Evolutionary conservation across 495 filamentous ascomycete genomes (phyloP), one percentile per base, ranked within the genome.

Genomic region (Lichina pygmaea): DNA sequence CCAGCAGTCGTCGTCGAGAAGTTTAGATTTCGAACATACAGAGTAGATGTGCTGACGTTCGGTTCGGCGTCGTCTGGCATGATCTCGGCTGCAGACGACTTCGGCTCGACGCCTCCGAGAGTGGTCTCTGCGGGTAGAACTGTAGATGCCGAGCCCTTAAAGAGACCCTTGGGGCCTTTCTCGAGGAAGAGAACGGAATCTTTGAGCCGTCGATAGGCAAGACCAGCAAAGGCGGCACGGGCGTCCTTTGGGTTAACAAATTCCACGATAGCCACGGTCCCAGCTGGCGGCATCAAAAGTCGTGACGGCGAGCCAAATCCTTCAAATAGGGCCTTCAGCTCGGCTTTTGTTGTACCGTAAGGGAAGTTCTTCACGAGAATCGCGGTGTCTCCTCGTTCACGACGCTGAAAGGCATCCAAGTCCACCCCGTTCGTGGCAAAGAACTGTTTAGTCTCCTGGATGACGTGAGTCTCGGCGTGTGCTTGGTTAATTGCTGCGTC

Each of bases 311-410:
- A 65, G 12, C 86, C 89, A 51, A 73, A 73, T 49, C 77, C 76
- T 46, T 73, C 72, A 48, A 82, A 77, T 34, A 80, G 62, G 37
- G 64, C 66, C 43, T 67, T 66, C 13, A 84, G 54, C 51, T 82
- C 78, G 31, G 77, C 74, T 6, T 61, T 59, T 34, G 72, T 77
- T 40, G 82, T 84, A 16, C 79, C 81, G 54, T 77, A 81, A 6
- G 81, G 74, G 49, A 95, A 91, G 56, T 95, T 95, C 65, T 95
- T 99, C 34, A 94, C 78, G 10, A 99, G 62, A 48, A 99, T 86
- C 9, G 77, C 73, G 8, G 73, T 83, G 59, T 93, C 84, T 40
- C 84, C 86, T 51, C 84, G 72, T 51, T 83, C 70, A 40, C 72
- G 68, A 34, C 68, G 72, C 57, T 85, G 85, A 62, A 99, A 95